Base-by-base conservation (phyloP, 805 yeast species). In the Pachysolen tannophilus region DNA sequence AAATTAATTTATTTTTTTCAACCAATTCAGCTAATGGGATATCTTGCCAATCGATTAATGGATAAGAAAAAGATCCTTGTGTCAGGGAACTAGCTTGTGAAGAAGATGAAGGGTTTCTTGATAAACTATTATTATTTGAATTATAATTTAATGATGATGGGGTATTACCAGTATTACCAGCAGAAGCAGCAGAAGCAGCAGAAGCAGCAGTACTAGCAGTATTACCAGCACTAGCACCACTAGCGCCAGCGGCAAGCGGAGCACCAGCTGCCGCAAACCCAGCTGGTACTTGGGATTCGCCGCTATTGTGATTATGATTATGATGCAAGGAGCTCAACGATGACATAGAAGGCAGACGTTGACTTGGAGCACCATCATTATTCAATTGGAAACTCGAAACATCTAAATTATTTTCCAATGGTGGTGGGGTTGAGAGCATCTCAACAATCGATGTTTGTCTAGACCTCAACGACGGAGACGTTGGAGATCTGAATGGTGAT, bases 381-480 rank as follows among this genome's bases (percentile, higher is more conserved):
- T 20, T 33, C 15, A 45, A 35, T 23, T 45, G 45, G 34, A 45
- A 24, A 26, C 38, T 34, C 6, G 45, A 26, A 8, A 44, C 30
- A 21, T 41, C 45, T 14, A 40, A 30, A 24, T 42, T 37, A 19
- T 13, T n/a, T 16, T 43, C 35, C 37, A 80, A 53, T 2, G 80
- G 82, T 3, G 90, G 92, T 0, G 92, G 92, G 4, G 87, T 75
- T 11, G 83, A 75, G 24, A 82, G 59, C 61, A 82, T 59, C 52
- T 82, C 90, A 28, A 78, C 90, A 32, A 82, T 80, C 6, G 87
- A 79, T 0, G 84, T 71, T 43, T 79, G 76, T 43, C 78, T 61
- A 11, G 63, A 51, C n/a, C 46, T 48, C 9, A 58, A 51, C 8
- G 44, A 39, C 1, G 58, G 60, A n/a, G 56, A 52, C 10, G 59